Evolutionary conservation across 352 stramenopile genomes (phyloP).

Genomic region (Aphanomyces invadans): DNA sequence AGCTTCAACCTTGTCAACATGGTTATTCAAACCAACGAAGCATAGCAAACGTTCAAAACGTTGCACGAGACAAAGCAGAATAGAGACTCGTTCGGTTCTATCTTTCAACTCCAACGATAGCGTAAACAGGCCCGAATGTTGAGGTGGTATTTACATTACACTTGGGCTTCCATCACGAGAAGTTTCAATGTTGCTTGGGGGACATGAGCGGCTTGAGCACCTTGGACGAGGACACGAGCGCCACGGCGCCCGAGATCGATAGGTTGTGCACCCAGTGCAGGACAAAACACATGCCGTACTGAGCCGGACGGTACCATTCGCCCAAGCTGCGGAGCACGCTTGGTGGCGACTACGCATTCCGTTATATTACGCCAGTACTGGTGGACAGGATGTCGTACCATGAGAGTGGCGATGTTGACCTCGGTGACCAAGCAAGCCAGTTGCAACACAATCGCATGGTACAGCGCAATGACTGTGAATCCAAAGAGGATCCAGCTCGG

Average conservation of each 20-base stretch:
- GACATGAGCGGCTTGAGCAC: conserved; percentile 1
- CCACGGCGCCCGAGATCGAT: not conserved
- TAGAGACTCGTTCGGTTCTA: too few relatives aligned
- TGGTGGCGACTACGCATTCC: conserved; percentile 16
- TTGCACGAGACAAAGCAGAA: too few relatives aligned
- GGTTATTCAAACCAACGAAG: too few relatives aligned
- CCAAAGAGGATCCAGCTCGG: conserved; percentile 25
- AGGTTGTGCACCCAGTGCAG: conserved; percentile 22
- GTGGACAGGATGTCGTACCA: not conserved
- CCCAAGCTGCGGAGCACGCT: not conserved
- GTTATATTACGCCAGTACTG: not conserved
- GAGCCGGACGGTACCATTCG: conserved; percentile 13
- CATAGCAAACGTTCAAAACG: too few relatives aligned
- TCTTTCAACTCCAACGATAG: too few relatives aligned
- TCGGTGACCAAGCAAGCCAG: conserved; percentile 15
- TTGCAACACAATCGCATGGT: conserved; percentile 18
- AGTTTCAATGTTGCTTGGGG: conserved; percentile 9
- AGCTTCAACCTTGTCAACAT: too few relatives aligned
- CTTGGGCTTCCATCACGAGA: not conserved
- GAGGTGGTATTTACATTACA: not conserved
- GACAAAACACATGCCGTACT: conserved; percentile 21
- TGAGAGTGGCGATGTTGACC: conserved; percentile 24
- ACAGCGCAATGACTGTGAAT: conserved; percentile 23
- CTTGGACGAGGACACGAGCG: not conserved
- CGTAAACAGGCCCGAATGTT: too few relatives aligned